Evolutionary conservation across 805 yeast species (phyloP), one percentile per base, ranked within the genome.

Genomic region (Wickerhamiella shivajii): DNA sequence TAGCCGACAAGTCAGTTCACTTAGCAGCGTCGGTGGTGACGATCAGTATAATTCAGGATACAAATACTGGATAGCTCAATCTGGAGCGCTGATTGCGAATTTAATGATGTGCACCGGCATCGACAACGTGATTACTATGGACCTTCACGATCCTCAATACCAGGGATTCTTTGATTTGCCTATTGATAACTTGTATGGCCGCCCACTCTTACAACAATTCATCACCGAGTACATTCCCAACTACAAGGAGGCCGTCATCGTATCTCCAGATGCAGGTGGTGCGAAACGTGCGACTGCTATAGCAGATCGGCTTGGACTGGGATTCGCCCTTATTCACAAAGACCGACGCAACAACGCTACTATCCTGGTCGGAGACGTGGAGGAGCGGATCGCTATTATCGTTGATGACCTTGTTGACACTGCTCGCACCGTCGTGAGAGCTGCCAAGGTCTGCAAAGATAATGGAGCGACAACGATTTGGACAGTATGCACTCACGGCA

Each of bases 211-310:
- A 37, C 85, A 80, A 53, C 78, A 80, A 44, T 90, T 84, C 56
- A 84, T 90, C 39, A 64, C 71, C 15, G 74, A 76, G 38, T 64
- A 66, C 41, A 74, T 90, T 36, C 87, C 92, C n/a, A 57, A 79
- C 41, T 81, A 74, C 51, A 70, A 70, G 44, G 77, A 84, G 25
- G 78, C 87, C 26, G 93, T 90, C 6, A 73, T 90, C 46, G 96
- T 90, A 21, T 83, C 95, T 1, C 99, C 99, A 0, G 99, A 90
- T 57, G 90, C 96, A 15, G 99, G 99, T 50, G 99, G 99, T 41
- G 99, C 98, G 31, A 90, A 90, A 56, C 64, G 98, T 44, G 96
- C 98, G 20, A 80, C 94, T 1, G 77, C 87, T 1, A 69, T 90
- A 40, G 98, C 98, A 2, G 99, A 90, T 57, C 69, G 78, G 1